These are phyloP conservation scores for Gloeostereum incarnatum DNA, from an alignment of 768 basidiomycete species.

Conservation along the genomic window DNA sequence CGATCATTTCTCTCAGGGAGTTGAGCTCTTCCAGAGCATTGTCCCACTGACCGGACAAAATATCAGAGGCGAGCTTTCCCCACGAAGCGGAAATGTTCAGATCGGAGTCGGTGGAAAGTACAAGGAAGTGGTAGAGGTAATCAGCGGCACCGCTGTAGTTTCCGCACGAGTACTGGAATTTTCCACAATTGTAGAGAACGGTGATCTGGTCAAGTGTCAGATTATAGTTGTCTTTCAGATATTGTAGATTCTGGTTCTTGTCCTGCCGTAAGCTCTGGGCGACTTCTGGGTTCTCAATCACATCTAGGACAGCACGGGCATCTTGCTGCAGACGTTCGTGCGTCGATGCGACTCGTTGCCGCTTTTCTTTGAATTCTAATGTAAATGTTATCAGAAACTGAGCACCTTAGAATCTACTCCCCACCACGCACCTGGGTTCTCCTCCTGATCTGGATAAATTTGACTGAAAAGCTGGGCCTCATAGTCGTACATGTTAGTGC, in stretches of 20 bases:
- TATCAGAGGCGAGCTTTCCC: constrained; percentile 97
- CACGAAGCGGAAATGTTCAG: constrained; percentile 96
- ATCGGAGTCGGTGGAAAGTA: constrained; percentile 88
- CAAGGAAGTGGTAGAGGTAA: constrained; percentile 97
- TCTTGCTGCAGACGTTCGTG: constrained; percentile 82
- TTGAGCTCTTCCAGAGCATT: constrained; percentile 93
- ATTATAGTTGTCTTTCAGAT: constrained; percentile 87
- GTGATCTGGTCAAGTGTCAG: constrained; percentile 93
- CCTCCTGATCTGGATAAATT: constrained; percentile 61
- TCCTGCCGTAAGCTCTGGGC: constrained; percentile 92
- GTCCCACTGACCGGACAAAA: constrained; percentile 92
- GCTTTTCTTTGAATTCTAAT: constrained; percentile 77
- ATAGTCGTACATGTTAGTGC: constrained; percentile 98
- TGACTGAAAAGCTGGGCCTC: constrained; percentile 73
- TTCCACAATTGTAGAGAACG: constrained; percentile 94
- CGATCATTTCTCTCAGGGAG: constrained; percentile 87
- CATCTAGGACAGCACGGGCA: constrained; percentile 88
- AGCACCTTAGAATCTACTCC: neutral
- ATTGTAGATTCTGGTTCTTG: constrained; percentile 92
- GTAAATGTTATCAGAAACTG: neutral
- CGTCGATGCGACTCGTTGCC: constrained; percentile 73
- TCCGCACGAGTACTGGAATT: constrained; percentile 98
- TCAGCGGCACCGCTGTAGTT: constrained; percentile 96
- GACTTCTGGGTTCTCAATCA: constrained; percentile 95
- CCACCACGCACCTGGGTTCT: constrained; percentile 50